Conservation (phyloP, 345 rosid genomes). For the Corchorus olitorius region DNA sequence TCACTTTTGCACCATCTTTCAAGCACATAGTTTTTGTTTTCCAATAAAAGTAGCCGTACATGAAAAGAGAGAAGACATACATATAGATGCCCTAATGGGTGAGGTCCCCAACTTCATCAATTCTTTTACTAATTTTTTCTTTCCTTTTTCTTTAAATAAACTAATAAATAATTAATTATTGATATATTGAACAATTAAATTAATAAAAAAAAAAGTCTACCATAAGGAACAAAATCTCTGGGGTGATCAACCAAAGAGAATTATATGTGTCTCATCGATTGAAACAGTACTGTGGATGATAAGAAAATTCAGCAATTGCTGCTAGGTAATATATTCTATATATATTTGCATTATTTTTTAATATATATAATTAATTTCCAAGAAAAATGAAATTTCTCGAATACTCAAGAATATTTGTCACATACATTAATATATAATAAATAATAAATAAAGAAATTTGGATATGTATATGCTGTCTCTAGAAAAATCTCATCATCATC, state of each 20-base stretch:
- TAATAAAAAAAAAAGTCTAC: not conserved
- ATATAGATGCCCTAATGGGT: not conserved
- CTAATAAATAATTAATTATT: not conserved
- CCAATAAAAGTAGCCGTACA: constrained; percentile 22
- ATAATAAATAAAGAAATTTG: not conserved
- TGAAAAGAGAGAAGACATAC: constrained; percentile 6
- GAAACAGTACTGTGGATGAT: not conserved
- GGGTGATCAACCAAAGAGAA: not conserved
- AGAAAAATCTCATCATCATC: constrained; percentile 9
- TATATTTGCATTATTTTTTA: not conserved
- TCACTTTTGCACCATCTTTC: constrained; percentile 4
- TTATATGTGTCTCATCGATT: not conserved
- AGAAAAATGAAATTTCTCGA: not conserved
- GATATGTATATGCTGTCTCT: constrained; percentile 14
- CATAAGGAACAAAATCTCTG: constrained; percentile 1
- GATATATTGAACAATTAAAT: not conserved
- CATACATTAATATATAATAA: not conserved
- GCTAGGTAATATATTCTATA: not conserved
- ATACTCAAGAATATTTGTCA: not conserved
- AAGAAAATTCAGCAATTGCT: not conserved
- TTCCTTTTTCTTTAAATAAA: not conserved
- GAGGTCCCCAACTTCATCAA: constrained; percentile 9
- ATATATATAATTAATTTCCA: not conserved
- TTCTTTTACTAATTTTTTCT: not conserved
- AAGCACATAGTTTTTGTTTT: not conserved